Percentiles rank a stretch among this genome's conserved stretches.
Conservation (phyloP, 202 grass and related monocot species). For the Schoenoplectus tabernaemontani region DNA sequence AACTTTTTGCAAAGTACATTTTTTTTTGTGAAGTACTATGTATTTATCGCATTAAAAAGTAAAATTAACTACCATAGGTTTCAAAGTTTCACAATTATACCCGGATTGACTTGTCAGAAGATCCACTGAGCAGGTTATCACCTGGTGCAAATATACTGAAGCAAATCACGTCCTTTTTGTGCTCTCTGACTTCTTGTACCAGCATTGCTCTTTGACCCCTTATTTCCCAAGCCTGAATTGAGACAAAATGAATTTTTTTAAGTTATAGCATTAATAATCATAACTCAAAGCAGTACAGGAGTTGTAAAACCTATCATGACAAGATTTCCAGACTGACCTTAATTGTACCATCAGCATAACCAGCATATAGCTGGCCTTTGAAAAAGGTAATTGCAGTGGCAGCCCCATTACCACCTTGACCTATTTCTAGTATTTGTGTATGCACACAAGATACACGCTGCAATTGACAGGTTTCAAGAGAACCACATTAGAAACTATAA, state of each 20-base stretch:
- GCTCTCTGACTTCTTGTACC: conserved; percentile 69
- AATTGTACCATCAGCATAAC: conserved; percentile 75
- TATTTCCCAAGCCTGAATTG: conserved; percentile 80
- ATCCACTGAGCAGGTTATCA: conserved; percentile 75
- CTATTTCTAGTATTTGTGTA: conserved; percentile 92
- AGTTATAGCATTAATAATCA: background rate
- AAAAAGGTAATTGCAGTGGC: conserved; percentile 81
- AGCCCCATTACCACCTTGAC: conserved; percentile 51
- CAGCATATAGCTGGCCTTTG: conserved; percentile 74
- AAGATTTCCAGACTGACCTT: conserved; percentile 41
- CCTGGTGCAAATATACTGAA: conserved; percentile 69
- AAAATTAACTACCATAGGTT: background rate
- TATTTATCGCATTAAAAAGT: background rate
- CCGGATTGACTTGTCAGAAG: conserved; percentile 78
- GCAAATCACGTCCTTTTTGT: conserved; percentile 68
- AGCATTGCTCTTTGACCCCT: conserved; percentile 65
- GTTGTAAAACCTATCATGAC: background rate
- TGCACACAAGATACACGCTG: conserved; percentile 94
- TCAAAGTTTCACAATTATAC: conserved; percentile 34
- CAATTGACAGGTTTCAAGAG: conserved; percentile 28
- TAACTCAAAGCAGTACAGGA: background rate
- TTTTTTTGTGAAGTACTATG: background rate
- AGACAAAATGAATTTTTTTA: background rate
- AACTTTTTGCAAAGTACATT: background rate
- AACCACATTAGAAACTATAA: too few species aligned